These are phyloP conservation scores for Neurospora hispaniola DNA, from an alignment of 495 filamentous ascomycete genomes.

Conservation along the genomic window DNA sequence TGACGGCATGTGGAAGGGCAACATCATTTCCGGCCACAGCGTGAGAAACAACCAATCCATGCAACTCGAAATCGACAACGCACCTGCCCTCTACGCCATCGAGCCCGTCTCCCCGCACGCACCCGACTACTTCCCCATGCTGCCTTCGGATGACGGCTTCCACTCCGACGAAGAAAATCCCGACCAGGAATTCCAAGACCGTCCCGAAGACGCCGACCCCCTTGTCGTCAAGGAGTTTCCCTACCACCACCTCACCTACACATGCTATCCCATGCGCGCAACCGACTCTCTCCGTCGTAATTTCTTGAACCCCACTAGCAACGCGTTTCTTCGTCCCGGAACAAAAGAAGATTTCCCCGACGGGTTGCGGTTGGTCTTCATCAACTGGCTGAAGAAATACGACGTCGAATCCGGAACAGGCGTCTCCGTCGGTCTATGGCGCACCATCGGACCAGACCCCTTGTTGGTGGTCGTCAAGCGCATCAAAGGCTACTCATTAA, in stretches of 20 bases:
- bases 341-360: not conserved
- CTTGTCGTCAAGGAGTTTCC: not conserved
- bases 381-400: not conserved
- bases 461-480: not conserved
- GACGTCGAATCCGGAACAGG: not conserved
- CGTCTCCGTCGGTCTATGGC: not conserved
- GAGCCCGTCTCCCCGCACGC: not conserved
- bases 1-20: not conserved
- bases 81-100: not conserved
- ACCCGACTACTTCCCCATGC: not conserved
- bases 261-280: not conserved
- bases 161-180: not conserved
- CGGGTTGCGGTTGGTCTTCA: not conserved
- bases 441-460: not conserved
- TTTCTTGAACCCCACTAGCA: fast-evolving
- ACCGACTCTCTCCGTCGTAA: not conserved
- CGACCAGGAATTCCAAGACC: not conserved
- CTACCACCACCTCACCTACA: not conserved
- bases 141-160: not conserved
- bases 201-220: not conserved
- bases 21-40: not conserved
- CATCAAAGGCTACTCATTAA: not conserved
- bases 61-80: too few species aligned
- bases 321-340: not conserved
- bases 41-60: too few species aligned